These are phyloP conservation scores for Tricholoma furcatifolium DNA, from an alignment of 768 basidiomycete species.

Conservation along the genomic window DNA sequence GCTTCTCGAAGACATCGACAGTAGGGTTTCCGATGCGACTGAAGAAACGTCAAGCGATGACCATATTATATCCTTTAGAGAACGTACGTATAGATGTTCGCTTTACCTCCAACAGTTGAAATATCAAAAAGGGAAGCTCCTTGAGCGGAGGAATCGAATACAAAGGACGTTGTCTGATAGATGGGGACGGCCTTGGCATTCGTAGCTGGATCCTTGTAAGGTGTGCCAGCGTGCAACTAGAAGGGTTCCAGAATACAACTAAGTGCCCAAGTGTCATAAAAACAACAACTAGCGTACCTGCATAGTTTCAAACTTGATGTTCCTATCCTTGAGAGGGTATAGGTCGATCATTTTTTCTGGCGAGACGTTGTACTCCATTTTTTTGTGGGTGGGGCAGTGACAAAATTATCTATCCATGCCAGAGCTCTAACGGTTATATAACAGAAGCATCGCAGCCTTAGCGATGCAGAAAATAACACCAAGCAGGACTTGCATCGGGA, in stretches of 20 bases:
- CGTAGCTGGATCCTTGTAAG: constrained; percentile 48
- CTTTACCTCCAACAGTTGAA: constrained; percentile 3
- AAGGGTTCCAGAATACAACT: too few relatives aligned
- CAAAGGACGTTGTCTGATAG: constrained; percentile 54
- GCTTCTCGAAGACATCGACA: constrained; percentile 59
- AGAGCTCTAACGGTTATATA: neutral
- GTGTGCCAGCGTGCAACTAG: constrained; percentile 59
- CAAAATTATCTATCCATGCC: neutral
- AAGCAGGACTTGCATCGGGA: neutral
- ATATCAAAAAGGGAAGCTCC: constrained; percentile 25
- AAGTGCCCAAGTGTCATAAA: too few relatives aligned
- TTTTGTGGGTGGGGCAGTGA: neutral
- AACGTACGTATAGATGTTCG: constrained; percentile 4
- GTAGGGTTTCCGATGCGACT: constrained; percentile 16
- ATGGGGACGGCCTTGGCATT: constrained; percentile 66
- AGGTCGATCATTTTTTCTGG: constrained; percentile 22
- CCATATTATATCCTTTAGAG: neutral
- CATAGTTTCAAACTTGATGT: constrained; percentile 55
- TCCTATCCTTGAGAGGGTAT: constrained; percentile 21
- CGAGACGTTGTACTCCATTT: constrained; percentile 14
- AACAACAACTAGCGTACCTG: constrained; percentile 4
- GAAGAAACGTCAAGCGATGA: neutral
- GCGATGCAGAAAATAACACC: neutral
- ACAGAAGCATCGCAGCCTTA: neutral
- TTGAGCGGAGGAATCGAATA: constrained; percentile 50